Base-by-base conservation (phyloP, 148 eudicot species). In the Fagopyrum esculentum region DNA sequence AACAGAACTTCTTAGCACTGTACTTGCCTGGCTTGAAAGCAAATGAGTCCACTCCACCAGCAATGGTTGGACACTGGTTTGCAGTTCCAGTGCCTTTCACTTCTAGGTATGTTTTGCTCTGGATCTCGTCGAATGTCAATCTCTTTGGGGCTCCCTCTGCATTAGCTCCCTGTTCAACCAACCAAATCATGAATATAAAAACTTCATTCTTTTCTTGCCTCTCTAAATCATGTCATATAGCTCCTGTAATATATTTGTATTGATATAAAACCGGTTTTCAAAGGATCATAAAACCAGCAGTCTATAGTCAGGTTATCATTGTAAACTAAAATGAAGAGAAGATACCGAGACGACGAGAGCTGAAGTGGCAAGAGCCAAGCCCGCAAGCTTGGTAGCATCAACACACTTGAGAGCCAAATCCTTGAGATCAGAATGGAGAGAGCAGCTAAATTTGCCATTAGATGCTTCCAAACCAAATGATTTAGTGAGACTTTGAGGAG, bases 51-150 rank as follows among this genome's bases (percentile, higher is more conserved):
- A 79, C 81, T 29, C 99, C 97, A 5, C 89, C 90, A 0, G 78
- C 90, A 0, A 96, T 77, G 75, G 87, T 92, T 75, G 99, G 99
- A 89, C 99, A 96, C 66, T 96, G 99, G 89, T 96, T 96, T 6
- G 99, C 99, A 0, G 99, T 96, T 45, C 99, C 99, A 0, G 97
- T 89, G 76, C 99, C 99, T 74, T 96, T 96, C 6, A 96, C 97
- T 80, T 96, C 98, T 22, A 92, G 48, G 89, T 96, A 96, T 11
- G 99, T 92, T 84, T 92, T 96, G 89, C 98, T 92, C 57, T 92
- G 99, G 77, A 92, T 87, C 77, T 96, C 99, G 68, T 96, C 98
- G 45, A 56, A 96, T 68, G 99, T 96, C 54, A 92, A 82, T 81
- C 99, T 74, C 78, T 92, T 90, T 2, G 97, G 90, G 49, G 6